Evolutionary conservation across 306 rosid genomes (phyloP).

Genomic region (Cicer bijugum): DNA sequence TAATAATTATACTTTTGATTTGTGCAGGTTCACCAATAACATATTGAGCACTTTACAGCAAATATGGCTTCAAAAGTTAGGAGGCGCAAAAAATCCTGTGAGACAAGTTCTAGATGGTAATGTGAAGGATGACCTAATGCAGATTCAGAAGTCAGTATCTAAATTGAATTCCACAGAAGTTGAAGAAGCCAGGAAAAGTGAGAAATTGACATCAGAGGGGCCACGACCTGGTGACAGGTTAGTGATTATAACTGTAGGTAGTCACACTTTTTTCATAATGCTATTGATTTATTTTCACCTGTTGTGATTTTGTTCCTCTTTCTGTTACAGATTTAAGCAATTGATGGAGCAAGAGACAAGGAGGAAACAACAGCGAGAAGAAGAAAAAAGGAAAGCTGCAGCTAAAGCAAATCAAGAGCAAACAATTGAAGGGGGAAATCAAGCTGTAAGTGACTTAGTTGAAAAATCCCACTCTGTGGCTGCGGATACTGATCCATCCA

Average conservation of each 20-base stretch:
- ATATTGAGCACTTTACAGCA: slow-evolving; percentile 93
- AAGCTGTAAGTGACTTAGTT: slow-evolving; percentile 47
- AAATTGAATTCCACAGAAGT: slow-evolving; percentile 48
- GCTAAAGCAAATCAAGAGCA: slow-evolving; percentile 50
- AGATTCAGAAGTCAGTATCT: slow-evolving; percentile 57
- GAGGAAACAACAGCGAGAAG: slow-evolving; percentile 70
- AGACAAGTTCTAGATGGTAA: slow-evolving; percentile 53
- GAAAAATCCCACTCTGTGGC: slow-evolving; percentile 49
- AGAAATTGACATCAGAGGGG: slow-evolving; percentile 59
- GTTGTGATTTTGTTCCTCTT: slow-evolving; percentile 1
- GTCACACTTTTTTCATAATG: slow-evolving; percentile 9
- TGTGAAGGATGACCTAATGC: slow-evolving; percentile 52
- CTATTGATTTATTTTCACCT: slow-evolving; percentile 25
- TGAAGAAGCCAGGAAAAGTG: slow-evolving; percentile 54
- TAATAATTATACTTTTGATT: slow-evolving; percentile 40
- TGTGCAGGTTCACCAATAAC: slow-evolving; percentile 87
- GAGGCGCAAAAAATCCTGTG: slow-evolving; percentile 76
- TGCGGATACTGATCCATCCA: slow-evolving; percentile 45
- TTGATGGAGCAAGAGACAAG: slow-evolving; percentile 84
- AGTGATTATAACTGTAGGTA: slow-evolving; percentile 31
- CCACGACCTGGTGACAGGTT: slow-evolving; percentile 86
- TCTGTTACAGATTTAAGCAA: slow-evolving; percentile 72
- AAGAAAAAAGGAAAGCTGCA: slow-evolving; percentile 68
- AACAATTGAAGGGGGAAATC: slow-evolving; percentile 50
- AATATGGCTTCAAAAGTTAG: slow-evolving; percentile 94